Evolutionary conservation across 805 yeast species (phyloP).

Genomic region (Candida chilensis): DNA sequence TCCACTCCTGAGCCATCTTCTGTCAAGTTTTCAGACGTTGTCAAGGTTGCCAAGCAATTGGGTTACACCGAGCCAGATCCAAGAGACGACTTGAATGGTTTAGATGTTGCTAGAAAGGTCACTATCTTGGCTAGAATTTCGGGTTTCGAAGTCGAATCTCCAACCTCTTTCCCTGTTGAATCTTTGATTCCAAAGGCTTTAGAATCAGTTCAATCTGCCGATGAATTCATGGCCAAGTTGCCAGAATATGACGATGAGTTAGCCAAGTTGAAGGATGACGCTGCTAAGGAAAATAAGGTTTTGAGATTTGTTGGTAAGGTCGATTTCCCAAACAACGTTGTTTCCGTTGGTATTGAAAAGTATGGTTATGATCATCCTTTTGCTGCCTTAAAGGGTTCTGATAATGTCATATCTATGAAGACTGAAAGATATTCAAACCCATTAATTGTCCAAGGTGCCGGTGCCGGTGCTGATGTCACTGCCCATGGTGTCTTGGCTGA

Average conservation of each 20-base stretch:
- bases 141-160: conserved; percentile 77
- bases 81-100: conserved; percentile 95
- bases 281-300: conserved; percentile 77
- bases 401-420: conserved; percentile 87
- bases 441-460: conserved; percentile 95
- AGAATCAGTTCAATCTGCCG: conserved; percentile 63
- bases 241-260: conserved; percentile 80
- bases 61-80: conserved; percentile 99
- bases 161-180: conserved; percentile 89
- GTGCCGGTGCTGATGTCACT: conserved; percentile 74
- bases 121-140: conserved; percentile 92
- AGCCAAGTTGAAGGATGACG: conserved; percentile 69
- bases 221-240: conserved; percentile 70
- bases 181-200: conserved; percentile 85
- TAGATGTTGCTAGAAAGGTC: conserved; percentile 97
- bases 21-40: conserved; percentile 83
- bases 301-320: conserved; percentile 90
- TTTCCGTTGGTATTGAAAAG: conserved; percentile 81
- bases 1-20: conserved; percentile 57
- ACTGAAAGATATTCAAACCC: conserved; percentile 92
- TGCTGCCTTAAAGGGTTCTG: conserved; percentile 92
- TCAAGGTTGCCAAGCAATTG: conserved; percentile 74
- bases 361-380: conserved; percentile 89
- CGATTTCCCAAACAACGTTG: conserved; percentile 61
- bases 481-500: conserved; percentile 84